A percentile compares a stretch with the other conserved stretches of the same genome.
Conservation (phyloP, 495 filamentous ascomycete genomes). For the Penicillium psychrofluorescens region DNA sequence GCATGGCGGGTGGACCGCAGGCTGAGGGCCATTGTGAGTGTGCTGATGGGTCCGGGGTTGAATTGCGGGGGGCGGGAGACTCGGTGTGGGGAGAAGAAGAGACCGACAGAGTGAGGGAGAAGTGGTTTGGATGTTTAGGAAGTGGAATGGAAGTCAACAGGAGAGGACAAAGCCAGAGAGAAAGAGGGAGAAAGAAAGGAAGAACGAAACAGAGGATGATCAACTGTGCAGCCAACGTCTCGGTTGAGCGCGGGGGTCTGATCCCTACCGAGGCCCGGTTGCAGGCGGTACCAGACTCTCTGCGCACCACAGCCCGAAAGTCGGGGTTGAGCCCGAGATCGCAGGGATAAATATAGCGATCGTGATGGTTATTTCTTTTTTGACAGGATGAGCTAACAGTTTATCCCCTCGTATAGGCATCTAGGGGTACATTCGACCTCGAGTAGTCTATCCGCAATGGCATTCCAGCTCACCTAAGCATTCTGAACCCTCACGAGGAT, state of each 20-base stretch:
- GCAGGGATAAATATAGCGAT: no score
- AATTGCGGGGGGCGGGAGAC: slow-evolving; percentile 13
- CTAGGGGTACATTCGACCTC: no score
- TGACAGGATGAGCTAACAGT: not conserved
- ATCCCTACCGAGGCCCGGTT: slow-evolving; percentile 23
- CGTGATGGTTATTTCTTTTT: not conserved
- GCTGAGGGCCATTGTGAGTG: slow-evolving; percentile 23
- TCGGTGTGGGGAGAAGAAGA: slow-evolving; percentile 9
- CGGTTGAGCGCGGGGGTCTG: slow-evolving; percentile 31
- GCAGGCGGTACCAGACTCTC: slow-evolving; percentile 8
- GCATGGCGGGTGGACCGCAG: slow-evolving; percentile 35
- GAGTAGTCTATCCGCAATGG: no score
- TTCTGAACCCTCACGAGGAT: no score
- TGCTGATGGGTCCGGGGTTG: slow-evolving; percentile 15
- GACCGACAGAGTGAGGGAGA: no score
- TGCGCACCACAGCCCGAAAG: no score
- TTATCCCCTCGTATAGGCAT: not conserved
- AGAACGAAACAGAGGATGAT: not conserved
- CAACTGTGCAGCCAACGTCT: not conserved
- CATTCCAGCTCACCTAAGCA: no score
- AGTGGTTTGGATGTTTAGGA: not conserved
- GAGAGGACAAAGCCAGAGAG: slow-evolving; percentile 5
- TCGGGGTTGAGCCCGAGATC: not conserved
- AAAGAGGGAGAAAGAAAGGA: slow-evolving; percentile 1
- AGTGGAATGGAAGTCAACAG: slow-evolving; percentile 2